Evolutionary conservation across 2,329 filamentous ascomycete species (phyloP).

Genomic region (Colletotrichum phormii): DNA sequence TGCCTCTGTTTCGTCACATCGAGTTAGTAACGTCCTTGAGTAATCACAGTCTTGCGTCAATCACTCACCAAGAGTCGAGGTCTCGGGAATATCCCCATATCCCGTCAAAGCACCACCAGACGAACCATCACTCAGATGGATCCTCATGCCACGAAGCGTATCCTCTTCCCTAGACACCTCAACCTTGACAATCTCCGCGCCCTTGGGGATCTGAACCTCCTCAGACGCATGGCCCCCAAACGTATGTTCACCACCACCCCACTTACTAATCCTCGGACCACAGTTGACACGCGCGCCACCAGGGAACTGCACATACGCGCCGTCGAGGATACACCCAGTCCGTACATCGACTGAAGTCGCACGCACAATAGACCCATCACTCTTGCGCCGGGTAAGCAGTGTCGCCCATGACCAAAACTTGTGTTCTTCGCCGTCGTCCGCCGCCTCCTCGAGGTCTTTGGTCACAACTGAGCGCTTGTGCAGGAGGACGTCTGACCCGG

Average conservation of each 20-base stretch:
- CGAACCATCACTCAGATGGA: slow-evolving; percentile 40
- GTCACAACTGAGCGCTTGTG: slow-evolving; percentile 42
- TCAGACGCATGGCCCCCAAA: slow-evolving; percentile 47
- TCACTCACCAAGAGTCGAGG: slow-evolving; percentile 37
- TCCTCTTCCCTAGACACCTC: slow-evolving; percentile 41
- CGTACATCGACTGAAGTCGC: slow-evolving; percentile 57
- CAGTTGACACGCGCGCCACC: slow-evolving; percentile 57
- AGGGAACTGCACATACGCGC: slow-evolving; percentile 56
- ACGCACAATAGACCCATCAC: slow-evolving; percentile 47
- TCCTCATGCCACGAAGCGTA: slow-evolving; percentile 39
- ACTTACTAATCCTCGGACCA: slow-evolving; percentile 45
- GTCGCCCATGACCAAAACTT: slow-evolving; percentile 45
- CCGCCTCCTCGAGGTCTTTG: slow-evolving; percentile 37
- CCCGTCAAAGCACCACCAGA: slow-evolving; percentile 38
- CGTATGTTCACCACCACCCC: slow-evolving; percentile 33
- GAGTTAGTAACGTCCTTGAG: slow-evolving; percentile 8
- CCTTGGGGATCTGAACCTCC: slow-evolving; percentile 41
- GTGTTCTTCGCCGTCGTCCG: slow-evolving; percentile 29
- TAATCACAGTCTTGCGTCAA: too few species aligned
- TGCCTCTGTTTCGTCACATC: slow-evolving; percentile 41
- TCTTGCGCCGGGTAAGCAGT: slow-evolving; percentile 44
- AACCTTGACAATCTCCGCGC: slow-evolving; percentile 44
- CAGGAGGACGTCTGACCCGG: slow-evolving; percentile 51
- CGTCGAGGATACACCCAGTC: slow-evolving; percentile 56
- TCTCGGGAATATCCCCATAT: slow-evolving; percentile 16